These are phyloP conservation scores for Schrenkiella parvula DNA, from an alignment of 345 rosid species.

Conservation along the genomic window DNA sequence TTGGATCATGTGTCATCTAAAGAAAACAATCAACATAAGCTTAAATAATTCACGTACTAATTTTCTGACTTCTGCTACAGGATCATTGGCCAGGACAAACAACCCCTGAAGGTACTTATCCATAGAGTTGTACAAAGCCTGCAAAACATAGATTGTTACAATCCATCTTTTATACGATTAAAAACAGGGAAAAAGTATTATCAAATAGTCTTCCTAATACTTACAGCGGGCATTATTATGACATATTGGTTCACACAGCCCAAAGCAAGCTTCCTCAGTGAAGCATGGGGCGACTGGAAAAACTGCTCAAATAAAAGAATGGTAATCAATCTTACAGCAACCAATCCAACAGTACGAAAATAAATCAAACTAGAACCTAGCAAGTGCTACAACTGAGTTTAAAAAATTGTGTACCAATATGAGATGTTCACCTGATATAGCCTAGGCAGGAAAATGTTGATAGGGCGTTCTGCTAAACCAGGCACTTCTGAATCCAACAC, in stretches of 20 bases:
- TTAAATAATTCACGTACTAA: constrained; percentile 40
- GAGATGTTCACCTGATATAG: constrained; percentile 58
- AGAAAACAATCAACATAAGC: not conserved
- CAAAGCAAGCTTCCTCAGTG: constrained; percentile 79
- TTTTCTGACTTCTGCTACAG: constrained; percentile 78
- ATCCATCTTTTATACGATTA: not conserved
- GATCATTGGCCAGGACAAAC: constrained; percentile 79
- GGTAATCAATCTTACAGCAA: not conserved
- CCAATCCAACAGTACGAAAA: not conserved
- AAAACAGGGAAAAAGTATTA: not conserved
- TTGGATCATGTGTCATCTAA: not conserved
- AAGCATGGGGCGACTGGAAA: constrained; percentile 83
- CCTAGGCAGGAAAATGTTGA: constrained; percentile 73
- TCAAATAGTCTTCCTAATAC: constrained; percentile 32
- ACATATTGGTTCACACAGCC: constrained; percentile 84
- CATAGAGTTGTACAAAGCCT: constrained; percentile 75
- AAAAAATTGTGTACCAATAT: not conserved
- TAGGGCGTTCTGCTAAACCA: constrained; percentile 84
- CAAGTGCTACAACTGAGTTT: not conserved
- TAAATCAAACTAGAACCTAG: constrained; percentile 14
- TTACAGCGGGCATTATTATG: constrained; percentile 94
- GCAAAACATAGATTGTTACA: constrained; percentile 19
- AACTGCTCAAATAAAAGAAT: constrained; percentile 50
- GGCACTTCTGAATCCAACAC: constrained; percentile 84
- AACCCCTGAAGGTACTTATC: constrained; percentile 82